Percentiles rank a stretch among this genome's conserved stretches.
Evolutionary conservation across 2,329 filamentous ascomycete genomes (phyloP).

Genomic region (Aspergillus glaucus): DNA sequence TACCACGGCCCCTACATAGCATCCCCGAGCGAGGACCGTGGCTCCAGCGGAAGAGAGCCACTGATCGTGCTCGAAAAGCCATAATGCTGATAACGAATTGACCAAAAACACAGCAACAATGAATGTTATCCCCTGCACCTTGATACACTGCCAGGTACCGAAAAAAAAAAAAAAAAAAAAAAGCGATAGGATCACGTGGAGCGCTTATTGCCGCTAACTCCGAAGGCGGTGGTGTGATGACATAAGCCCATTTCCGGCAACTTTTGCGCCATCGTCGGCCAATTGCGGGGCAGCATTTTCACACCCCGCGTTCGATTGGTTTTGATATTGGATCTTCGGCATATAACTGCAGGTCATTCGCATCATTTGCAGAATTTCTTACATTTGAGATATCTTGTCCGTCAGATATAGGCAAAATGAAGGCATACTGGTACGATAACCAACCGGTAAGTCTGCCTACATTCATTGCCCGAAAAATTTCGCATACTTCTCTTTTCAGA

Average conservation of each 20-base stretch:
- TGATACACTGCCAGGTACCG: neutral
- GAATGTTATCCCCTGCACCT: neutral
- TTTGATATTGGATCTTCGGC: conserved; percentile 4
- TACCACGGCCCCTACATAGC: conserved; percentile 19
- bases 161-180: conserved; percentile 6
- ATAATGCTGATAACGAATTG: conserved; percentile 16
- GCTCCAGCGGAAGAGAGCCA: conserved; percentile 22
- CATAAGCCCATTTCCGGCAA: conserved; percentile 14
- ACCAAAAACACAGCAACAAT: neutral
- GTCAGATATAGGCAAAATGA: conserved; percentile 46
- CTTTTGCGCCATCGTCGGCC: conserved; percentile 20
- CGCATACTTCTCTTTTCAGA: neutral
- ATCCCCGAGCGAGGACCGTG: conserved; percentile 16
- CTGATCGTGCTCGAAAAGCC: conserved; percentile 30
- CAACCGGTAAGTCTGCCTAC: conserved; percentile 43
- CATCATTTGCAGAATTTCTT: neutral
- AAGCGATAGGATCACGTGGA: conserved; percentile 9
- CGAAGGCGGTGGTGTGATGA: conserved; percentile 15
- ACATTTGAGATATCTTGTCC: neutral
- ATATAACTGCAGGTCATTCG: neutral
- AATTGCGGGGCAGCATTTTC: conserved; percentile 27
- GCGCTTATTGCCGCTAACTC: conserved; percentile 10
- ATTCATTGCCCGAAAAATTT: conserved; percentile 1
- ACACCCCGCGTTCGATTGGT: conserved; percentile 10
- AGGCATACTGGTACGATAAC: conserved; percentile 67